Evolutionary conservation across 2,329 filamentous ascomycete species (phyloP), one percentile per base, ranked within the genome.

Genomic region (Thermochaetoides dissita): DNA sequence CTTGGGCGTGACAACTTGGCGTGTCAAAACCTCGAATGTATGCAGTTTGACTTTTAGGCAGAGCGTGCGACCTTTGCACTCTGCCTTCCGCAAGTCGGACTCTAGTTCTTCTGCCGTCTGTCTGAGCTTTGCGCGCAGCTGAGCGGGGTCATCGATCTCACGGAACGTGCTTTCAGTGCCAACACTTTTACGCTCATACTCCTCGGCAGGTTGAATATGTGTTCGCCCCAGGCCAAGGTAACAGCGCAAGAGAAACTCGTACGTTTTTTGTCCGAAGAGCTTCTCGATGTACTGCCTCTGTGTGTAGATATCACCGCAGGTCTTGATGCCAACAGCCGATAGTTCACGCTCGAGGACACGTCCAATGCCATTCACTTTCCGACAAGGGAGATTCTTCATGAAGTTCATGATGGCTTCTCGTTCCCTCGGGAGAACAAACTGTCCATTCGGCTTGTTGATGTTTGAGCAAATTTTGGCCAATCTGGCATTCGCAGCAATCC

Each of bases 401-500:
- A 95, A 96, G 0, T 71, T 64, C 73, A 96, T 78, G 46, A 98
- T 86, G 1, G 76, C 71, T 28, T 66, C 63, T 8, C 88, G 72
- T 34, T 94, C 80, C 40, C 72, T 83, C 0, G 81, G 71, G 2
- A 96, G 66, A 8, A 74, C 63, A 52, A 82, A 96, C 56, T 96
- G 91, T 0, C 91, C 91, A 53, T 98, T 94, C 0, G 91, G 91
- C 57, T 98, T 98, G 61, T 96, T 95, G 59, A 82, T 76, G 57
- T 98, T 95, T 11, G 86, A 94, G 53, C 83, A 86, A 30, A 98
- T 94, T 62, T 98, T 98, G 30, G 91, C 89, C 10, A 98, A 69
- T 56, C 87, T 89, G 0, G 88, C 81, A 59, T 98, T 98, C 1
- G 86, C 83, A 1, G 87, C 89, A 46, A 98, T 94, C 1, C 91